Conservation (phyloP, 2,329 filamentous ascomycete species). For the Sporothrix euskadiensis region DNA sequence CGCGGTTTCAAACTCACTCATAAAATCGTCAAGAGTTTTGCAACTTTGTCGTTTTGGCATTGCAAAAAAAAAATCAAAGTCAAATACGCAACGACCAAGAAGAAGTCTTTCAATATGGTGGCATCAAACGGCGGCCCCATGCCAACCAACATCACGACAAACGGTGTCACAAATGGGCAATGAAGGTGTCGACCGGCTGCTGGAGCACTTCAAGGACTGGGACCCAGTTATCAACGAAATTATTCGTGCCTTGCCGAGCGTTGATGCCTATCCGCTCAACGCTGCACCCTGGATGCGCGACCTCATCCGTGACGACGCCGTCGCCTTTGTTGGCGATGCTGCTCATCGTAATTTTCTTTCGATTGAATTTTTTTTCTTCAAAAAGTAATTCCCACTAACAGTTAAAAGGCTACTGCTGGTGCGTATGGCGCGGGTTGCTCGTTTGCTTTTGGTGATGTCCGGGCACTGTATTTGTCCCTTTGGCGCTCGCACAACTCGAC, state of each 20-base stretch:
- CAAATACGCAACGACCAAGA: neutral
- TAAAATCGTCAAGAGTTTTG: neutral
- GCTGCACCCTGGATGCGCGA: slow-evolving; percentile 25
- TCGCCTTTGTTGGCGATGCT: slow-evolving; percentile 30
- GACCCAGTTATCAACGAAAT: slow-evolving; percentile 22
- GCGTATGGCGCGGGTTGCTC: slow-evolving; percentile 27
- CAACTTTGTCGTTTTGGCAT: neutral
- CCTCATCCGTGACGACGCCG: slow-evolving; percentile 25
- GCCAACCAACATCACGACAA: neutral
- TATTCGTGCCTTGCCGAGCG: slow-evolving; percentile 21
- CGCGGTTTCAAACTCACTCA: neutral
- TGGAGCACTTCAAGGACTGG: slow-evolving; percentile 25
- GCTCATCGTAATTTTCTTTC: slow-evolving; percentile 21
- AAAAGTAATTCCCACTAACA: neutral
- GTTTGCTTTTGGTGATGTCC: slow-evolving; percentile 27
- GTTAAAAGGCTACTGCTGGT: slow-evolving; percentile 24
- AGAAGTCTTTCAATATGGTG: neutral
- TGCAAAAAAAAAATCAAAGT: neutral
- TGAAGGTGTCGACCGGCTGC: slow-evolving; percentile 23
- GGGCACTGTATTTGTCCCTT: slow-evolving; percentile 27
- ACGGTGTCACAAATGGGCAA: slow-evolving; percentile 7
- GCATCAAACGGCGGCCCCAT: neutral
- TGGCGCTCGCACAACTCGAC: neutral
- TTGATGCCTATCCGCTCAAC: slow-evolving; percentile 30
- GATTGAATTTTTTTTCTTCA: too few species aligned